Conservation (phyloP, 306 rosid genomes). For the Gillenia trifoliata region DNA sequence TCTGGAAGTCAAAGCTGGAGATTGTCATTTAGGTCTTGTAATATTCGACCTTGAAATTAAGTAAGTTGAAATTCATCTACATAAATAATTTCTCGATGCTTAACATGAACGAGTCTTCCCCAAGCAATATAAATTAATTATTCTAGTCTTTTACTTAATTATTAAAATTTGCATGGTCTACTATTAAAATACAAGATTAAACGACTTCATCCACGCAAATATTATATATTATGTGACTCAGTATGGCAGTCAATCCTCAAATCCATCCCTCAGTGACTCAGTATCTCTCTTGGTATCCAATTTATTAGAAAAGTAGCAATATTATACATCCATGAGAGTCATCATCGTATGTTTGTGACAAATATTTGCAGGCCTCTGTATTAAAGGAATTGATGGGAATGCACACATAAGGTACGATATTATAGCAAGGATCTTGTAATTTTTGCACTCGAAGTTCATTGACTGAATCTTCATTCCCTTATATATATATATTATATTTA, state of each 20-base stretch:
- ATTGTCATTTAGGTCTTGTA: constrained; percentile 4
- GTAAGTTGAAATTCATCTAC: background rate
- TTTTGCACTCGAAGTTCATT: background rate
- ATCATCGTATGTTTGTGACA: too few relatives aligned
- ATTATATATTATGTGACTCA: too few relatives aligned
- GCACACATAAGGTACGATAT: background rate
- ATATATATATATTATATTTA: too few relatives aligned
- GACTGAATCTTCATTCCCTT: too few relatives aligned
- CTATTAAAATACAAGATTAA: background rate
- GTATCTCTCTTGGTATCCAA: background rate
- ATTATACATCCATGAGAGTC: too few relatives aligned
- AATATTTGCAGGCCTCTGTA: background rate
- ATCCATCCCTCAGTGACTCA: background rate
- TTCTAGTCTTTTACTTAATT: background rate
- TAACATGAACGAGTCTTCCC: background rate
- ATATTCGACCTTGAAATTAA: background rate
- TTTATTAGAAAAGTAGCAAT: background rate
- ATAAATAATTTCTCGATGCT: background rate
- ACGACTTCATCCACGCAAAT: background rate
- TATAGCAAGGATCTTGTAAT: background rate
- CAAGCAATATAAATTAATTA: background rate
- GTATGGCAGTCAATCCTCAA: background rate
- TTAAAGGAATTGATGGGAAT: background rate
- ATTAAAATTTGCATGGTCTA: background rate
- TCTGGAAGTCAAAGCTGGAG: background rate